These are phyloP conservation scores for Neoarthrinium moseri DNA, from an alignment of 2,329 filamentous ascomycete genomes.

Conservation along the genomic window DNA sequence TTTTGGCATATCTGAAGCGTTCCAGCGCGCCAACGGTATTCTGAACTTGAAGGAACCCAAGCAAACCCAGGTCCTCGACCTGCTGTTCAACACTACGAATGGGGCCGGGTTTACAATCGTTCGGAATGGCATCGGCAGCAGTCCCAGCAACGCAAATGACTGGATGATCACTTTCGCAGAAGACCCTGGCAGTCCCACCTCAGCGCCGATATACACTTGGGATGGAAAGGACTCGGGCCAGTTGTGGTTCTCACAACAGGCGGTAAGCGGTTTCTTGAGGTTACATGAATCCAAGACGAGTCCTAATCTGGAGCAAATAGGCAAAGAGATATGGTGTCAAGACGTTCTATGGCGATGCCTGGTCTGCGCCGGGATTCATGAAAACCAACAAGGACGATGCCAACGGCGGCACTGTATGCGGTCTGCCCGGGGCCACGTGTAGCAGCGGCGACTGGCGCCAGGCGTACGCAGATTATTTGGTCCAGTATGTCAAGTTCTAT, in stretches of 20 bases:
- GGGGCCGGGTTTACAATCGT: conserved; percentile 35
- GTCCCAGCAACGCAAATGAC: conserved; percentile 27
- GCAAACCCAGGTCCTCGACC: conserved; percentile 29
- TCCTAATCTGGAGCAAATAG: conserved; percentile 1
- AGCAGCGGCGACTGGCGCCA: conserved; percentile 32
- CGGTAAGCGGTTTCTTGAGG: conserved; percentile 9
- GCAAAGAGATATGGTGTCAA: conserved; percentile 36
- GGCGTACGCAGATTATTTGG: conserved; percentile 35
- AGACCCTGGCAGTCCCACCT: conserved; percentile 9
- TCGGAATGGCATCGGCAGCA: conserved; percentile 34
- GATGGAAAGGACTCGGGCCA: conserved; percentile 12
- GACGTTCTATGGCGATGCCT: conserved; percentile 39
- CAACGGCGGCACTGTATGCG: conserved; percentile 27
- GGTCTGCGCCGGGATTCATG: conserved; percentile 31
- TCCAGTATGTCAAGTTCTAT: conserved; percentile 35
- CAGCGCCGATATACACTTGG: conserved; percentile 10
- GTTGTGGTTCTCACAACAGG: conserved; percentile 12
- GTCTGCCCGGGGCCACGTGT: conserved; percentile 27
- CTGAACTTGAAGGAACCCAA: conserved; percentile 24
- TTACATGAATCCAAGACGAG: background rate
- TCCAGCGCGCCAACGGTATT: conserved; percentile 34
- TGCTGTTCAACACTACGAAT: conserved; percentile 31
- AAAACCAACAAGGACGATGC: conserved; percentile 30
- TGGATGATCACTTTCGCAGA: conserved; percentile 15
- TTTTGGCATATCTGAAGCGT: conserved; percentile 38